Conservation (phyloP, 1,139 yeast genomes). For the Debaryomycetaceae sp. region DNA sequence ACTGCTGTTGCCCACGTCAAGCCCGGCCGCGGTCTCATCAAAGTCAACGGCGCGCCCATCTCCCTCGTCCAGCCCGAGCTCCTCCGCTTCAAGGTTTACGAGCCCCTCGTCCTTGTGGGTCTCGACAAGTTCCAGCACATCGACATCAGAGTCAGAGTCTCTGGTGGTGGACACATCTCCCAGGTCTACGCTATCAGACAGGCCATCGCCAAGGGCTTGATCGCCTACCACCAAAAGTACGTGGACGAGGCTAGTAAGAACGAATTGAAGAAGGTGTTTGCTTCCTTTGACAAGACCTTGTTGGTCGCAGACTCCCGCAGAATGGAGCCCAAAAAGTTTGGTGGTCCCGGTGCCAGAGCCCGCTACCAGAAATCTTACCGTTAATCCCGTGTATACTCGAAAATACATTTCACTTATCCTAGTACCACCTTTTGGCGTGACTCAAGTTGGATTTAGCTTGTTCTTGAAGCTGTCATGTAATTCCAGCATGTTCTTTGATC, state of each 20-base stretch:
- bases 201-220: constrained; percentile 99
- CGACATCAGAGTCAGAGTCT: constrained; percentile 97
- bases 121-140: constrained; percentile 97
- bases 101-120: constrained; percentile 97
- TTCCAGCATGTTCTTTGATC: no score
- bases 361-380: constrained; percentile 99
- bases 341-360: constrained; percentile 99
- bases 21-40: constrained; percentile 98
- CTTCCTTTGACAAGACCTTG: constrained; percentile 98
- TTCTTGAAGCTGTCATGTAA: no score
- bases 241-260: constrained; percentile 99
- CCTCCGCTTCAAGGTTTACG: constrained; percentile 99
- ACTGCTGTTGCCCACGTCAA: constrained; percentile 99
- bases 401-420: no score
- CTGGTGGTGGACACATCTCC: constrained; percentile 99
- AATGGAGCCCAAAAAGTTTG: constrained; percentile 99
- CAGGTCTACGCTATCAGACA: constrained; percentile 99
- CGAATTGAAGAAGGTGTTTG: constrained; percentile 97
- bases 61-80: constrained; percentile 98
- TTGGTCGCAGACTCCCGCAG: constrained; percentile 99
- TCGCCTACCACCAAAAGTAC: constrained; percentile 98
- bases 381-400: constrained; percentile 33
- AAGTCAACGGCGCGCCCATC: constrained; percentile 99
- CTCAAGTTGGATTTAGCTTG: no score
- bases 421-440: no score